Base-by-base conservation (phyloP, 2,329 filamentous ascomycete species). In the Fusarium dimerum region DNA sequence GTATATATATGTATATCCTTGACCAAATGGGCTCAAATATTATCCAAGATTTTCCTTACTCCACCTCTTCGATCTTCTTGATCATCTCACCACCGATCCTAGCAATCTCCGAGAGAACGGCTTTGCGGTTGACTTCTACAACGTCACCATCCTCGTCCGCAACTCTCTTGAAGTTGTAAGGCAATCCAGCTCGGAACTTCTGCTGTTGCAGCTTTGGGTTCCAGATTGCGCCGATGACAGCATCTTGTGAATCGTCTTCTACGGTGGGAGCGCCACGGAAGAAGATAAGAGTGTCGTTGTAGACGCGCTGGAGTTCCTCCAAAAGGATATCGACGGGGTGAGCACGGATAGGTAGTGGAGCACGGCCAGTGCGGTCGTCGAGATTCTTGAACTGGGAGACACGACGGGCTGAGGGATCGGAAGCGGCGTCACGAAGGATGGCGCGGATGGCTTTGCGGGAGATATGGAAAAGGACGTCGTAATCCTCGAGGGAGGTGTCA, bases 401-500 rank as follows among this genome's bases (percentile, higher is more conserved):
- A 43, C 75, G 73, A 44, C 65, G 70, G 15, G 67, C 66, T 54
- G 73, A 57, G 54, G 67, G 63, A 39, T 72, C 65, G 51, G 67
- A 62, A 47, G 71, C 69, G 38, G 69, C 67, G 44, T 75, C 73
- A 62, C 72, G 67, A 62, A 72, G 51, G 29, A 77, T 64, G 57
- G 67, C 56, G 65, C 76, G 76, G 42, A 82, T 68, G 45, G 75
- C 75, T 59, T 81, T 84, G 32, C 78, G 60, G 15, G 83, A 81
- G 17, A 97, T 76, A 65, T 87, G 83, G 49, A 99, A 76, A n/a
- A 93, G 75, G 57, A 97, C 87, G 68, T 97, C 91, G 70, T 92
- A 99, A 59, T 96, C 92, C 10, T 73, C 71, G 6, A 90, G 77
- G 0, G 87, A 83, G 3, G 88, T 79, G n/a, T 81, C 77, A 73